Base-by-base conservation (phyloP, 2,329 filamentous ascomycete genomes). In the Aureobasidium sp. region DNA sequence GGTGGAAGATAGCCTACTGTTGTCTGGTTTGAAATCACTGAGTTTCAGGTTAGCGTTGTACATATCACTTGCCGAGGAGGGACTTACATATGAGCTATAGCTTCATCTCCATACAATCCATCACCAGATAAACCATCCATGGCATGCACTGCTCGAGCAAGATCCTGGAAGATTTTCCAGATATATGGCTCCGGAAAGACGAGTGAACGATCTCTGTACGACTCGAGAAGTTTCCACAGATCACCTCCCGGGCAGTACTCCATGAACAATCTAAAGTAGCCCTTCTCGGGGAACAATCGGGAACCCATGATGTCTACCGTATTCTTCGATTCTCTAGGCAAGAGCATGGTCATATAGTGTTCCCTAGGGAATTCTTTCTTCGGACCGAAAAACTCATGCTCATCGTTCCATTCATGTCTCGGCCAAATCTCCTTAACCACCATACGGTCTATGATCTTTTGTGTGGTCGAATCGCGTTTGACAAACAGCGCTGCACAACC, bases 121-220 rank as follows among this genome's bases (percentile, higher is more conserved):
- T 58, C n/a, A 13, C 43, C 43, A 6, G 23, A 25, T 20, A 36
- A 27, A 20, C 54, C 36, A 3, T 58, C 54, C 63, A 65, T 59
- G 36, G 43, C 63, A 20, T 40, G 8, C 10, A 38, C 29, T 25
- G 58, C 64, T 33, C n/a, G 23, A 27, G 67, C 62, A 25, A 73
- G 48, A 23, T 62, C 66, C 20, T 67, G 47, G 42, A 71, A 58
- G 25, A 70, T 36, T 29, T 67, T 69, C 70, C 70, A 71, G 4
- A 71, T 33, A 42, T 69, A 67, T 2, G 67, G 65, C 40, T 72
- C 70, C 1, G 70, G 71, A 2, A 71, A 25, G 8, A 9, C n/a
- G 23, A 40, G 47, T 18, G 29, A 40, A 13, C 29, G 23, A 18
- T 18, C 45, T 23, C 15, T 33, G 45, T 47, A 58, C 27, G 16